Base-by-base conservation (phyloP, 2,329 filamentous ascomycete genomes). In the Talaromyces funiculosus region DNA sequence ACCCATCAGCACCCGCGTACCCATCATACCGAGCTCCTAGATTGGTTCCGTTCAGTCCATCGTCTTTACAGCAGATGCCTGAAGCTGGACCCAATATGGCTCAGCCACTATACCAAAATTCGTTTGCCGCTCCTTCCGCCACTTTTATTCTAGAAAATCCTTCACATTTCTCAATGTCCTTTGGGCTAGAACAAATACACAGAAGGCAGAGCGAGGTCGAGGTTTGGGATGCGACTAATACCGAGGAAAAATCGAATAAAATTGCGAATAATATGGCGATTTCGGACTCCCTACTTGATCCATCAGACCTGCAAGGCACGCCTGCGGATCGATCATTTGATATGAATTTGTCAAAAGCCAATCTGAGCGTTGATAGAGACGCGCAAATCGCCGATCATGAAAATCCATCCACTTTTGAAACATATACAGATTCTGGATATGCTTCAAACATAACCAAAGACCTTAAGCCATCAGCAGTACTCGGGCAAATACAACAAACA, bases 341-440 rank as follows among this genome's bases (percentile, higher is more conserved):
- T n/a, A n/a, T n/a, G n/a, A n/a, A n/a, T n/a, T n/a, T n/a, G n/a
- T n/a, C n/a, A n/a, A 12, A 22, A 3, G 8, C 16, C 40, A 43
- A 24, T 4, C 16, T 20, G 20, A 43, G 20, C 40, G 40, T 43
- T 43, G 40, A 16, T 14, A 24, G 12, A 43, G 20, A 24, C 20
- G 10, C n/a, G 12, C 33, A 24, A 9, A 22, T 8, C 16, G 43
- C 12, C 12, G 3, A 22, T 33, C 10, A 12, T n/a, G 33, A 16
- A 33, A 9, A 16, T 53, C n/a, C 24, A 9, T 31, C 16, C 7
- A 18, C 24, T 10, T 14, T 16, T 31, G 56, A 59, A 53, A 16
- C 22, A 59, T 59, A 53, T 29, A 60, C 57, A 37, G 57, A 60
- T 26, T 60, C 57, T 20, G 57, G 57, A 37, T 60, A 60, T 4